A percentile compares a stretch with the other conserved stretches of the same genome.
phyloP scores from a whole-genome alignment of 2,329 filamentous ascomycete species.

The Colletotrichum shisoi region DNA sequence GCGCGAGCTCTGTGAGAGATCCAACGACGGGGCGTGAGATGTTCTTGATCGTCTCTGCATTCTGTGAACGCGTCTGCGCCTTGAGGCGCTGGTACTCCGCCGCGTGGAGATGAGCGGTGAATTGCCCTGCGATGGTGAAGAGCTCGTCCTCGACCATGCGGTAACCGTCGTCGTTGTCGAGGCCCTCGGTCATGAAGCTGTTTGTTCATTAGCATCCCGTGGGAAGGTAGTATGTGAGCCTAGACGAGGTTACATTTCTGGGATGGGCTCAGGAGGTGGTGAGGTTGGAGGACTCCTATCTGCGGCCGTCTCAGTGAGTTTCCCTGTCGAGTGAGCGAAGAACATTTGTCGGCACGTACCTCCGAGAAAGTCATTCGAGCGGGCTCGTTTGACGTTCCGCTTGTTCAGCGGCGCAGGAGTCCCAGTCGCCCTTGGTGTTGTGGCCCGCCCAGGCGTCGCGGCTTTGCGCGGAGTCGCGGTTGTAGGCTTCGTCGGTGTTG shows the following conservation, averaged over 20 bases:
- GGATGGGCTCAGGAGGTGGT: conserved; percentile 58
- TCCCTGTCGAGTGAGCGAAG: not conserved
- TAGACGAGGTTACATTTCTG: conserved; percentile 52
- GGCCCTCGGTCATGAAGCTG: conserved; percentile 70
- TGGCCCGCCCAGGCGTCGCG: not conserved
- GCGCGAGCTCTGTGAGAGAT: conserved; percentile 49
- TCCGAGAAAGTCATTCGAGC: conserved; percentile 10
- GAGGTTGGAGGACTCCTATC: conserved; percentile 59
- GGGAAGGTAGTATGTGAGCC: not conserved
- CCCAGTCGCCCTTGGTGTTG: not conserved
- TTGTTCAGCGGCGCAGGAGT: not conserved
- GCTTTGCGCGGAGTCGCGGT: not conserved
- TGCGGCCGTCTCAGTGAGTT: conserved; percentile 11
- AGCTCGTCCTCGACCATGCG: conserved; percentile 89
- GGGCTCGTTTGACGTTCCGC: not conserved
- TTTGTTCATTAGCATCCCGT: conserved; percentile 22
- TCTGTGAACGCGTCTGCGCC: conserved; percentile 61
- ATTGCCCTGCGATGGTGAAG: conserved; percentile 69
- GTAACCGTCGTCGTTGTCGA: conserved; percentile 74
- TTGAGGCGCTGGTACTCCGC: conserved; percentile 77
- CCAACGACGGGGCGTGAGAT: conserved; percentile 62
- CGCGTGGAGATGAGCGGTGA: conserved; percentile 79
- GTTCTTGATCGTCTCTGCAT: conserved; percentile 59
- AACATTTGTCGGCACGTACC: not conserved
- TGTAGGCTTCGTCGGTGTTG: conserved; percentile 7